A percentile compares a stretch with the other conserved stretches of the same genome.
Evolutionary conservation across 768 basidiomycete genomes (phyloP).

Genomic region (Multifurca ochricompacta): DNA sequence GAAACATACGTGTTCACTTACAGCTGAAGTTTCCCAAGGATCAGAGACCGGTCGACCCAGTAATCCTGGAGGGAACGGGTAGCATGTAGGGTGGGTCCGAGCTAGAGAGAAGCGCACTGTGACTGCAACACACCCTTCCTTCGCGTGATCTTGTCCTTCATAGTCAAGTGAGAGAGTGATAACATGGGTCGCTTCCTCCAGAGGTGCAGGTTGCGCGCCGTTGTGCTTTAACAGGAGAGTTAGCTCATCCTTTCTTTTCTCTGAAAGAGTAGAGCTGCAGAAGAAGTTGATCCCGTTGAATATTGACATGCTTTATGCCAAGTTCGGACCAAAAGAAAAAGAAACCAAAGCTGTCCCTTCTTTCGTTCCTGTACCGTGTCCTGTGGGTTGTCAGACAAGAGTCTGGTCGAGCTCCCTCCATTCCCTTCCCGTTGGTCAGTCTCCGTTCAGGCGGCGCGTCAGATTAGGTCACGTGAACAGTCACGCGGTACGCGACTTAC

Average conservation of each 20-base stretch:
- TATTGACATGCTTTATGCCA: constrained; percentile 4
- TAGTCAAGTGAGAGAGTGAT: constrained; percentile 15
- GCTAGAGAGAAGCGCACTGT: constrained; percentile 6
- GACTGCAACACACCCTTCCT: constrained; percentile 6
- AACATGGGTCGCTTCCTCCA: constrained; percentile 16
- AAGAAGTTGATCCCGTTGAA: constrained; percentile 18
- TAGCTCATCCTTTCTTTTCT: constrained; percentile 4
- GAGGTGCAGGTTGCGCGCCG: constrained; percentile 6
- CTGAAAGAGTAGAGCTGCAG: constrained; percentile 13
- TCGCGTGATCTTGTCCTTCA: constrained; percentile 12
- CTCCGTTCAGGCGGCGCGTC: too few species aligned
- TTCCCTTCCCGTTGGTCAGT: too few species aligned
- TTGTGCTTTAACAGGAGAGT: constrained; percentile 11
- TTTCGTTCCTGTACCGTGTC: not conserved
- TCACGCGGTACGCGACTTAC: too few species aligned
- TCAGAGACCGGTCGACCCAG: constrained; percentile 19
- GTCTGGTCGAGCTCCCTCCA: too few species aligned
- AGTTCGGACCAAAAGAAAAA: not conserved
- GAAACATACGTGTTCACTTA: not conserved
- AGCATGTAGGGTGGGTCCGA: not conserved
- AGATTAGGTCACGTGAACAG: too few species aligned
- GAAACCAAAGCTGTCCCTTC: not conserved
- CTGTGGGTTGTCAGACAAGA: too few species aligned
- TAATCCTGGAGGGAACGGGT: constrained; percentile 4
- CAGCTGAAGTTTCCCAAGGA: constrained; percentile 16